Base-by-base conservation (phyloP, 139 green algal species). In the Chlamydomonas incerta region DNA sequence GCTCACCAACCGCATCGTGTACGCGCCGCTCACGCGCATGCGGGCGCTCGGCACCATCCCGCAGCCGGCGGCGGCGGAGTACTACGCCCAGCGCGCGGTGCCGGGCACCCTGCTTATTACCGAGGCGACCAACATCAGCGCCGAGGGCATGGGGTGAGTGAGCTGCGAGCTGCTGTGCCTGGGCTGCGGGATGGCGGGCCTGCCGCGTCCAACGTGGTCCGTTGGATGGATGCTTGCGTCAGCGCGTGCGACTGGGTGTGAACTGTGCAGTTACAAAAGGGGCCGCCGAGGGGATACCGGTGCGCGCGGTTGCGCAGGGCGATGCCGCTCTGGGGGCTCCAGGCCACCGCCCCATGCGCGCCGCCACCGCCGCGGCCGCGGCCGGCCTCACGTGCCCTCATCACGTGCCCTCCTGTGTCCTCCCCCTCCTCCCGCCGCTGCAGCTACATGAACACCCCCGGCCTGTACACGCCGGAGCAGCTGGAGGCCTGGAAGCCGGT, bases 401-500 rank as follows among this genome's bases (percentile, higher is more conserved):
- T 31, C 67, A 28, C 41, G 33, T 55, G 31, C 55, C 50, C 11
- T 31, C 26, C 50, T 15, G 24, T 58, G 8, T 29, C 58, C 74
- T 47, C 33, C 37, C 50, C 47, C 35, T 20, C 26, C 21, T 28
- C 65, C 18, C 52, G 15, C 68, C 31, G 14, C 52, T 3, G 23
- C 74, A 82, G 74, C 34, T 82, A 82, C 74, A 71, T 82, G 9
- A 86, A 92, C 66, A 87, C 85, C 5, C 95, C 95, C 5, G 95
- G 95, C 41, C 92, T 98, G 23, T 95, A 94, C 87, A 93, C 84
- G 0, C n/a, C 90, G 26, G 88, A 97, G 91, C 96, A 98, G 69
- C 50, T 96, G n/a, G 93, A 96, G 46, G 95, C 87, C 0, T 98
- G 96, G 96, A 96, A 97, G 92, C 94, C 94, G 11, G 88, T 98